These are phyloP conservation scores for Mortierella sp. DNA, from an alignment of 371 early-diverging fungal species.

Conservation along the genomic window DNA sequence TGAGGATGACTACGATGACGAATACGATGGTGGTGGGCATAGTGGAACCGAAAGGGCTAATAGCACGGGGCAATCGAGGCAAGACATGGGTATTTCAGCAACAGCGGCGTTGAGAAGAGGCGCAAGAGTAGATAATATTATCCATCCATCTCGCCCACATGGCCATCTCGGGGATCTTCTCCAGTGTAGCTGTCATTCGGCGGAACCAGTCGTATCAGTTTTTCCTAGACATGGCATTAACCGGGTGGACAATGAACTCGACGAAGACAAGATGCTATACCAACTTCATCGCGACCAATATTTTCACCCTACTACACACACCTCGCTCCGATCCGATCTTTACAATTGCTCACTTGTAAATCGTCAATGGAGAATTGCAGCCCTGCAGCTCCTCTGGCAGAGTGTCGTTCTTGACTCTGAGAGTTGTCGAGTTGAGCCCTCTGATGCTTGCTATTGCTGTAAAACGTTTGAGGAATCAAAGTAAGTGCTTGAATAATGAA, in stretches of 20 bases:
- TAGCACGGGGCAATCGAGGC: neutral
- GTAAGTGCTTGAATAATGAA: neutral
- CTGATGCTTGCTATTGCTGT: slow-evolving; percentile 22
- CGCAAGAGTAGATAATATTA: neutral
- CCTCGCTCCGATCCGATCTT: slow-evolving; percentile 41
- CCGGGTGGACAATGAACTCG: slow-evolving; percentile 23
- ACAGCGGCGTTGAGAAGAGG: neutral
- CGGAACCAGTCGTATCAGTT: neutral
- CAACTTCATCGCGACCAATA: slow-evolving; percentile 41
- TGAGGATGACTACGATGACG: slow-evolving; percentile 9
- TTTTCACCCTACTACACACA: slow-evolving; percentile 40
- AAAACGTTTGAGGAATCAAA: neutral
- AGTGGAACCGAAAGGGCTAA: neutral
- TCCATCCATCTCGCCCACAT: neutral
- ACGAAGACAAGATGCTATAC: slow-evolving; percentile 21
- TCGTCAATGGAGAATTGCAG: slow-evolving; percentile 46
- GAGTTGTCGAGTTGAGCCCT: slow-evolving; percentile 35
- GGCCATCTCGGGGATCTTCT: neutral
- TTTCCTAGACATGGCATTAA: slow-evolving; percentile 30
- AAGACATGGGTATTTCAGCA: neutral
- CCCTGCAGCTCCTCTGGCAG: slow-evolving; percentile 46
- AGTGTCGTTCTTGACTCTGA: slow-evolving; percentile 40
- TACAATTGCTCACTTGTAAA: slow-evolving; percentile 43
- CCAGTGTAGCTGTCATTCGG: slow-evolving; percentile 5
- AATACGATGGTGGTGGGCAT: neutral